Evolutionary conservation across 495 filamentous ascomycete species (phyloP), one percentile per base, ranked within the genome.

Genomic region (Hypoxylon fragiforme): DNA sequence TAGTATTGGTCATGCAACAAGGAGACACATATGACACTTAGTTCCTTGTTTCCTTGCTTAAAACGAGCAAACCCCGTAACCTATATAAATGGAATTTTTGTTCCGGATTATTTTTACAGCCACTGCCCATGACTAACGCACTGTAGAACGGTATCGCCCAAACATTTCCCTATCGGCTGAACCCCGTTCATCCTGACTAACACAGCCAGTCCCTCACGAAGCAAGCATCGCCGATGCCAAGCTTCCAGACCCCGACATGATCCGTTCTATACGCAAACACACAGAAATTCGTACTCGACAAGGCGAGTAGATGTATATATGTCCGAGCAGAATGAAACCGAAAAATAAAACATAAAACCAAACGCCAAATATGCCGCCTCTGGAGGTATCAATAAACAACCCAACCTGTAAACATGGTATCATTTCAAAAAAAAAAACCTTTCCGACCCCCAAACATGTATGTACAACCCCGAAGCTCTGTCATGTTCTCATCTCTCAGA

Each of bases 201-300:
- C 35, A 44, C 44, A 50, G 45, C 43, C 38, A 30, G 44, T 42
- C 41, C 34, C 50, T 54, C n/a, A n/a, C 50, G 46, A 36, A 42
- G 50, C 50, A 54, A 60, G 40, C 45, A 13, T 60, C 43, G 57
- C 50, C 54, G 45, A 60, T 60, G 45, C 57, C 50, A 55, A 60
- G 57, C 24, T 42, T 38, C 50, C 45, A 39, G 28, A 54, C 50
- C 57, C 45, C 50, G 54, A 54, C 54, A 50, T 44, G 36, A 50
- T 35, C 50, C 22, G 43, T 60, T 50, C 40, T 60, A 44, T 44
- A 60, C 43, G 50, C 34, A 45, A 43, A 40, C 36, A 19, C 39
- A 38, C 34, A 40, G 45, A 42, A 42, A 24, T 50, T 50, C 39
- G 36, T 42, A 22, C 40, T 54, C 40, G 36, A 44, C 45, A 13